A percentile compares a stretch with the other conserved stretches of the same genome.
These are phyloP conservation scores for Hyaloscypha finlandica DNA, from an alignment of 495 filamentous ascomycete species.

Conservation along the genomic window DNA sequence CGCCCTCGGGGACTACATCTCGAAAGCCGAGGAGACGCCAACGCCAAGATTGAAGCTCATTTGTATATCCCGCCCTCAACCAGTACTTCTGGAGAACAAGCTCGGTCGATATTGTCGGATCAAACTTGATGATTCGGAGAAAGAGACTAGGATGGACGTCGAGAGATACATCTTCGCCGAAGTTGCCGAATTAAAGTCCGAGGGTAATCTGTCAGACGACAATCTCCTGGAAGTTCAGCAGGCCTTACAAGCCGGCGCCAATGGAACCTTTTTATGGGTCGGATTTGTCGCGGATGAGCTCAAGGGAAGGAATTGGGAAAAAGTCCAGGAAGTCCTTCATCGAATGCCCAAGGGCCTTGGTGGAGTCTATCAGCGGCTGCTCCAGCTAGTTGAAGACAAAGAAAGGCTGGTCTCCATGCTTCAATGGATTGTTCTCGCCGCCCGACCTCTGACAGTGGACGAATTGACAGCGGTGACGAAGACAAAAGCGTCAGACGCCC, in stretches of 20 bases:
- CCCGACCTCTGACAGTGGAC: slow-evolving; percentile 35
- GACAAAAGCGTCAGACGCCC: slow-evolving; percentile 2
- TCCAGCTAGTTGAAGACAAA: slow-evolving; percentile 31
- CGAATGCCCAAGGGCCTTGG: slow-evolving; percentile 36
- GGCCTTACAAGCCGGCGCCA: slow-evolving; percentile 37
- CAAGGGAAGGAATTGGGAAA: slow-evolving; percentile 26
- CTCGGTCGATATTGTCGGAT: slow-evolving; percentile 28
- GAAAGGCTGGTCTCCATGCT: slow-evolving; percentile 34
- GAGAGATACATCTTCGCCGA: slow-evolving; percentile 40
- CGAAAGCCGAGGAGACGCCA: slow-evolving; percentile 19
- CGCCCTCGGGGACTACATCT: slow-evolving; percentile 34
- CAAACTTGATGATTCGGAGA: slow-evolving; percentile 34
- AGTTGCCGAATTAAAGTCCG: slow-evolving; percentile 38
- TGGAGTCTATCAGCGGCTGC: slow-evolving; percentile 39
- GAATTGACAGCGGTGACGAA: slow-evolving; percentile 32
- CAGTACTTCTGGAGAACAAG: slow-evolving; percentile 35
- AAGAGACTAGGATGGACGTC: slow-evolving; percentile 37
- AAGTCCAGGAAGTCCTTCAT: slow-evolving; percentile 32
- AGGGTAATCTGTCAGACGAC: slow-evolving; percentile 27
- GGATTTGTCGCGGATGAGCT: slow-evolving; percentile 46
- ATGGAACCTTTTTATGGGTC: slow-evolving; percentile 51
- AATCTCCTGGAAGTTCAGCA: slow-evolving; percentile 33
- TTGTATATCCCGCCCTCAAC: slow-evolving; percentile 40
- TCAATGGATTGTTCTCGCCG: slow-evolving; percentile 37
- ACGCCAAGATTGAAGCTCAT: slow-evolving; percentile 37